Percentiles rank a stretch among this genome's conserved stretches.
phyloP scores from a whole-genome alignment of 768 basidiomycete species.

The Strobilomyces echinocephalus region DNA sequence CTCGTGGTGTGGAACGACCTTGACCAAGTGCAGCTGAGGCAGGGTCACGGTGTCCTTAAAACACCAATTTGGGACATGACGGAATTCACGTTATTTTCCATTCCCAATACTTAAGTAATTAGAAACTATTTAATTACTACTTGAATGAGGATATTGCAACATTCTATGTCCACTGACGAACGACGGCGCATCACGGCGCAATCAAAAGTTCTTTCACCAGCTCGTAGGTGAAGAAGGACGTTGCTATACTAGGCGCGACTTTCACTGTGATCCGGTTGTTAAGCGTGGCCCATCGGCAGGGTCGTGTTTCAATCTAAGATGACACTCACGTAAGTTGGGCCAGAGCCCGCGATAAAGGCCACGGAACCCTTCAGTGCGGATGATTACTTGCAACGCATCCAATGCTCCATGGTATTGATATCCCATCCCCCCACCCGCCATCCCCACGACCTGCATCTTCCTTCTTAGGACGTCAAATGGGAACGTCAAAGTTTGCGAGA shows the following conservation, averaged over 20 bases:
- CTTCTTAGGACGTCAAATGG: conserved; percentile 92
- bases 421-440: conserved; percentile 53
- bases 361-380: conserved; percentile 66
- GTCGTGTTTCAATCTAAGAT: not conserved
- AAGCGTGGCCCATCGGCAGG: conserved; percentile 3
- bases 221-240: conserved; percentile 82
- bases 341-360: conserved; percentile 85
- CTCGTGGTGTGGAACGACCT: conserved; percentile 17
- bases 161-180: not conserved
- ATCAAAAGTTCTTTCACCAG: conserved; percentile 51
- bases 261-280: conserved; percentile 52
- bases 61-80: conserved; percentile 8
- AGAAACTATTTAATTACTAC: conserved; percentile 1
- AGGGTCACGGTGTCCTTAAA: not conserved
- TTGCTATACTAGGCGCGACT: conserved; percentile 87
- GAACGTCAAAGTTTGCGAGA: conserved; percentile 92
- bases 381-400: conserved; percentile 66
- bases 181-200: conserved; percentile 13
- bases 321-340: conserved; percentile 75
- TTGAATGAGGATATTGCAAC: not conserved
- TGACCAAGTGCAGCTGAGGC: not conserved
- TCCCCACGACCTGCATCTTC: conserved; percentile 93
- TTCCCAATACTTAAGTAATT: not conserved
- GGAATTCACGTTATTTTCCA: conserved; percentile 6
- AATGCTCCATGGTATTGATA: conserved; percentile 76